Base-by-base conservation (phyloP, 768 basidiomycete species). In the Suillus clintonianus region DNA sequence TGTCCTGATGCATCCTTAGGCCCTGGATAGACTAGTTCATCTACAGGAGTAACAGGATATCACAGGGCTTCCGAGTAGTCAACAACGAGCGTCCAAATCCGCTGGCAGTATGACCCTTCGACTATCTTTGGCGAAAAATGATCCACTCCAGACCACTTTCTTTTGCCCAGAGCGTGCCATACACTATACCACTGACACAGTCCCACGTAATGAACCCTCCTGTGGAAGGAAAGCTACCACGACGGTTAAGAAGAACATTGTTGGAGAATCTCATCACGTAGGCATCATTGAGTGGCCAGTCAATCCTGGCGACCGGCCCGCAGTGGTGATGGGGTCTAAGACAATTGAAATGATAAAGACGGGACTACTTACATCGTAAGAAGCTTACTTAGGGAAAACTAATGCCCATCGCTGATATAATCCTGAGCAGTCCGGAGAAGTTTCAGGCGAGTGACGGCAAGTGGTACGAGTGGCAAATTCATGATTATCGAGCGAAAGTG, bases 241-340 rank as follows among this genome's bases (percentile, higher is more conserved):
- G 3, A 71, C 74, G 27, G 27, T 68, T 1, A 67, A 74, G 24
- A 68, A 48, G 1, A 71, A 67, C 14, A 27, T 34, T 10, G 15
- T 54, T 0, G 75, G 74, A 2, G 69, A 74, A 14, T 42, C 65
- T 0, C 30, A 71, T 11, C 74, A 75, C 43, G 72, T 74, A 27
- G 74, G 74, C 22, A 39, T 72, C 43, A 72, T 75, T 57, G 74
- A 77, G 36, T 75, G 75, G 74, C 72, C 72, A 3, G 60, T 55
- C 5, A 65, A 56, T 3, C 27, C 19, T 0, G 39, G 54, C 10
- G 66, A 60, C 9, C 62, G 43, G 14, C 62, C 59, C 0, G 62
- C 60, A 17, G 61, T 77, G 45, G 41, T 74, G 59, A 63, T 77
- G 5, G 72, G 74, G 30, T 74, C 75, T 17, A 55, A 72, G 9